Conservation (phyloP, 1,139 yeast genomes). For the Lizanozyma gosingica region DNA sequence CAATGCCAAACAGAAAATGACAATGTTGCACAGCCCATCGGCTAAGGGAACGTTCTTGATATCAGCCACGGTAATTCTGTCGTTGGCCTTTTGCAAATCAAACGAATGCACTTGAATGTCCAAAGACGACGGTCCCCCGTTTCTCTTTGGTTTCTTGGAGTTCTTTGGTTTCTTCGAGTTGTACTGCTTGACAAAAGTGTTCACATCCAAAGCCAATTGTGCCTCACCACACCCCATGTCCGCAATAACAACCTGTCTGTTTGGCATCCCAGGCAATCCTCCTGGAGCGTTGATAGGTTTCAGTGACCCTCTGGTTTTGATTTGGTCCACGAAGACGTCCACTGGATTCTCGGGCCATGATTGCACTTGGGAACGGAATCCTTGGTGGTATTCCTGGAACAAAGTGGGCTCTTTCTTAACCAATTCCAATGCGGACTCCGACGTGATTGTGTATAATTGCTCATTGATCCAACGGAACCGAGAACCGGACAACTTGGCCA, state of each 20-base stretch:
- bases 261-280: conserved; percentile 67
- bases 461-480: conserved; percentile 97
- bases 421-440: conserved; percentile 66
- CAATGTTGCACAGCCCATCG: conserved; percentile 73
- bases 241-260: conserved; percentile 61
- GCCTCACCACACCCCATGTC: conserved; percentile 99
- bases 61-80: conserved; percentile 90
- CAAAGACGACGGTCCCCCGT: conserved; percentile 19
- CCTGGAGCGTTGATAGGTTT: conserved; percentile 89
- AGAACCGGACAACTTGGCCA: conserved; percentile 89
- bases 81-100: conserved; percentile 81
- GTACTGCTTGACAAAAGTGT: conserved; percentile 35
- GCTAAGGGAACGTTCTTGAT: conserved; percentile 80
- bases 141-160: conserved; percentile 20
- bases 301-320: conserved; percentile 46
- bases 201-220: conserved; percentile 61
- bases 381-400: conserved; percentile 91
- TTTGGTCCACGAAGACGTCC: conserved; percentile 69
- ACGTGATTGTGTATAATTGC: conserved; percentile 77
- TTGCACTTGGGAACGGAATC: conserved; percentile 89
- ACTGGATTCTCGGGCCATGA: conserved; percentile 99
- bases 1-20: conserved; percentile 82
- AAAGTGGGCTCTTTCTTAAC: conserved; percentile 76
- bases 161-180: conserved; percentile 25
- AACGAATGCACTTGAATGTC: conserved; percentile 73